phyloP scores from a whole-genome alignment of 768 basidiomycete genomes.

The Rubroboletus satanas region DNA sequence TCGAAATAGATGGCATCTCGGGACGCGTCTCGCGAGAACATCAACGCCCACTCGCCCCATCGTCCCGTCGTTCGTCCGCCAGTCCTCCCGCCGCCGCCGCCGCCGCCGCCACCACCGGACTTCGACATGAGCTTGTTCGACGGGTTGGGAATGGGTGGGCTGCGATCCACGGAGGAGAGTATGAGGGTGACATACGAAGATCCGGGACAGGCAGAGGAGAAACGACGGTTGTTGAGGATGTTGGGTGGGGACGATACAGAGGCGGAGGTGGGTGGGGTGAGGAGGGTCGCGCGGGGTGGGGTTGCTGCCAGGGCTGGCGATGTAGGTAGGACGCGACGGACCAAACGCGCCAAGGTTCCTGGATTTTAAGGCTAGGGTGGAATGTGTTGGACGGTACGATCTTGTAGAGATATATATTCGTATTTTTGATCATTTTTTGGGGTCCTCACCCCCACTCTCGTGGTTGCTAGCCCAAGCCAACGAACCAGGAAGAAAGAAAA shows the following conservation, averaged over 20 bases:
- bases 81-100: not conserved
- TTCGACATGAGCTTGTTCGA: conserved; percentile 31
- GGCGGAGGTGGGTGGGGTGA: not conserved
- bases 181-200: conserved; percentile 66
- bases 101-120: conserved; percentile 4
- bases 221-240: conserved; percentile 53
- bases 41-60: conserved; percentile 1
- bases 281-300: not conserved
- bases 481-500: not conserved
- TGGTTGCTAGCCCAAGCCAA: not conserved
- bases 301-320: too few relatives aligned
- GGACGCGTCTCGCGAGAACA: conserved; percentile 34
- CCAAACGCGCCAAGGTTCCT: not conserved
- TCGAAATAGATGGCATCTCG: conserved; percentile 29
- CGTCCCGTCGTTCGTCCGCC: conserved; percentile 5
- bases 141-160: conserved; percentile 11
- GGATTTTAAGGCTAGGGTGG: not conserved
- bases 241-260: conserved; percentile 31
- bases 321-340: not conserved
- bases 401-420: not conserved
- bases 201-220: conserved; percentile 58
- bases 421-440: too few relatives aligned
- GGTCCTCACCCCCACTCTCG: not conserved
- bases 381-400: not conserved
- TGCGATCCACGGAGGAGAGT: conserved; percentile 38